Evolutionary conservation across 2,329 filamentous ascomycete genomes (phyloP).

Genomic region (Xylariaceae sp.): DNA sequence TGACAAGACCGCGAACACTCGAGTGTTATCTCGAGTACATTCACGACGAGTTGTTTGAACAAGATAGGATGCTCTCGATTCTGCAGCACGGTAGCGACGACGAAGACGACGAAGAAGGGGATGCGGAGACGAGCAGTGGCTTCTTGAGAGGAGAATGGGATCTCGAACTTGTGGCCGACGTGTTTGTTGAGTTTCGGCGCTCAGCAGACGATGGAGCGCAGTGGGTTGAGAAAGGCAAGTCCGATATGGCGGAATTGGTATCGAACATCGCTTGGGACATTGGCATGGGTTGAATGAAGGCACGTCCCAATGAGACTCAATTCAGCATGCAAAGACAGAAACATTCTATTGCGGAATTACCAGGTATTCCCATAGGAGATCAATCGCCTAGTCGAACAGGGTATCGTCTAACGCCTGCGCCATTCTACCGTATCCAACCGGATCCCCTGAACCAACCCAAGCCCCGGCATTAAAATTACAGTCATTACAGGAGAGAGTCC

Average conservation of each 20-base stretch:
- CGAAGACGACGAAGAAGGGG: slow-evolving; percentile 1
- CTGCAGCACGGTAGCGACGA: not conserved
- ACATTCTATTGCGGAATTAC: not conserved
- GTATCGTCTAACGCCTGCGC: too few relatives aligned
- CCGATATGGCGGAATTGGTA: not conserved
- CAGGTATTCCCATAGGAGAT: not conserved
- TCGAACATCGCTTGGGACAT: not conserved
- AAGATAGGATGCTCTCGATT: not conserved
- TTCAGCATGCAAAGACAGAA: not conserved
- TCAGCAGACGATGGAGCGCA: slow-evolving; percentile 2
- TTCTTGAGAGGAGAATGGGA: slow-evolving; percentile 1
- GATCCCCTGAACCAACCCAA: not conserved
- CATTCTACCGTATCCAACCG: too few relatives aligned
- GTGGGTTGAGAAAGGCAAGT: slow-evolving; percentile 7
- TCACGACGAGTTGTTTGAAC: not conserved
- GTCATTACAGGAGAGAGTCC: not conserved
- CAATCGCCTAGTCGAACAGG: not conserved
- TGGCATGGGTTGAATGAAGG: not conserved
- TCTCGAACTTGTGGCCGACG: slow-evolving; percentile 1
- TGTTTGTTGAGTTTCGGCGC: slow-evolving; percentile 5
- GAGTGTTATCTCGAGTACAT: slow-evolving; percentile 1
- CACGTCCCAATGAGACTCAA: not conserved
- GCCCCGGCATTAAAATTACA: not conserved
- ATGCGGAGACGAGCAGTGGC: not conserved
- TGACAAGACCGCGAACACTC: not conserved